These are phyloP conservation scores for Mucor velutinosus DNA, from an alignment of 371 early-diverging fungal genomes.

Conservation along the genomic window DNA sequence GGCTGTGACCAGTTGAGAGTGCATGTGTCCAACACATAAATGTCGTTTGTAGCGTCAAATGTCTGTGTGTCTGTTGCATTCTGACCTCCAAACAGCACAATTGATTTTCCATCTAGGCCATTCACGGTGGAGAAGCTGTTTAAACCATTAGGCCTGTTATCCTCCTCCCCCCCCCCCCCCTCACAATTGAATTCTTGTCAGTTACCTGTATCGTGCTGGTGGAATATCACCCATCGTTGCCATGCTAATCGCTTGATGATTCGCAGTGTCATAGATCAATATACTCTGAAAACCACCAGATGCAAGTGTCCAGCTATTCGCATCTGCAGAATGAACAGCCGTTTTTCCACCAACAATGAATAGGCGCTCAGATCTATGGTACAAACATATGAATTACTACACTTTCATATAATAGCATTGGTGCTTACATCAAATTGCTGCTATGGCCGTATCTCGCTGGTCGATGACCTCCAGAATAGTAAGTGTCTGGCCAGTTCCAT, in stretches of 20 bases:
- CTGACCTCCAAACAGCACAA: constrained; percentile 27
- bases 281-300: constrained; percentile 41
- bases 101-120: constrained; percentile 33
- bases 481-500: constrained; percentile 21
- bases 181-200: neutral
- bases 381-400: neutral
- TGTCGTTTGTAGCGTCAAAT: constrained; percentile 18
- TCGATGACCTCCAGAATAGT: constrained; percentile 32
- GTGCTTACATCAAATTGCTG: constrained; percentile 35
- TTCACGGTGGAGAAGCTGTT: constrained; percentile 29
- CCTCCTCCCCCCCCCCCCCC: no score
- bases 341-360: constrained; percentile 46
- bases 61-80: neutral
- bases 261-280: constrained; percentile 23
- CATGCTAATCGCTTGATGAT: constrained; percentile 27
- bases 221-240: constrained; percentile 45
- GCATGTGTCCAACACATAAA: constrained; percentile 22
- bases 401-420: neutral
- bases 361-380: constrained; percentile 31
- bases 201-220: constrained; percentile 26
- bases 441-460: constrained; percentile 44
- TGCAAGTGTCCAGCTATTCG: constrained; percentile 9
- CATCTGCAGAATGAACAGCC: constrained; percentile 14
- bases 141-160: no score
- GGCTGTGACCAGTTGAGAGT: constrained; percentile 20